Conservation (phyloP, 345 rosid genomes). For the Populus deltoides region DNA sequence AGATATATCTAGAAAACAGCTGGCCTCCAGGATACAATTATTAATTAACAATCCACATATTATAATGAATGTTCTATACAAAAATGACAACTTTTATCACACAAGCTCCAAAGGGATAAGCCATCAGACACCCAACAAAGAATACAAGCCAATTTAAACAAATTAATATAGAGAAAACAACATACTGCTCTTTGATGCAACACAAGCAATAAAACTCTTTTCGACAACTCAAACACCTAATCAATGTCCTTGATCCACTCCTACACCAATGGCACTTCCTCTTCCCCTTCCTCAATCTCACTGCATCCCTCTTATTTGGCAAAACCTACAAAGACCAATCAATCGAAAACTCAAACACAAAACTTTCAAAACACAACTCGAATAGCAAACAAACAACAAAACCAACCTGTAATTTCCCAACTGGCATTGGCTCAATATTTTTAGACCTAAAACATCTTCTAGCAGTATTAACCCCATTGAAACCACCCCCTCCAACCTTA, state of each 20-base stretch:
- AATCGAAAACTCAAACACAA: neutral
- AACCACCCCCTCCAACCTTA: slow-evolving; percentile 55
- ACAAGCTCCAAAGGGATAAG: neutral
- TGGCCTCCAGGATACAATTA: neutral
- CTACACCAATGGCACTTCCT: slow-evolving; percentile 92
- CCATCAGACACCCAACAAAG: neutral
- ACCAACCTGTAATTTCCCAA: slow-evolving; percentile 64
- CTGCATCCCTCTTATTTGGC: slow-evolving; percentile 53
- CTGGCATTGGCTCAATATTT: slow-evolving; percentile 71
- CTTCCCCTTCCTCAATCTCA: slow-evolving; percentile 52
- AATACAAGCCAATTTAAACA: neutral
- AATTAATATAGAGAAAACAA: neutral
- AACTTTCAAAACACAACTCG: neutral
- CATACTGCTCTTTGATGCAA: slow-evolving; percentile 70
- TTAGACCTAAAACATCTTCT: slow-evolving; percentile 75
- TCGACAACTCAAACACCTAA: slow-evolving; percentile 66
- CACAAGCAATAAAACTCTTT: slow-evolving; percentile 66
- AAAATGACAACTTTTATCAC: neutral
- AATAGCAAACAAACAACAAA: neutral
- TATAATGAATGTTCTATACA: too few relatives aligned
- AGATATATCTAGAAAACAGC: neutral
- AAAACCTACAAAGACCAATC: slow-evolving; percentile 37
- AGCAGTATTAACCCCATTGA: slow-evolving; percentile 19
- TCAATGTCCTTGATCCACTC: slow-evolving; percentile 48
- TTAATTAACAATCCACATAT: neutral